A percentile compares a stretch with the other conserved stretches of the same genome.
Conservation (phyloP, 768 basidiomycete genomes). For the Agaricus blazei region DNA sequence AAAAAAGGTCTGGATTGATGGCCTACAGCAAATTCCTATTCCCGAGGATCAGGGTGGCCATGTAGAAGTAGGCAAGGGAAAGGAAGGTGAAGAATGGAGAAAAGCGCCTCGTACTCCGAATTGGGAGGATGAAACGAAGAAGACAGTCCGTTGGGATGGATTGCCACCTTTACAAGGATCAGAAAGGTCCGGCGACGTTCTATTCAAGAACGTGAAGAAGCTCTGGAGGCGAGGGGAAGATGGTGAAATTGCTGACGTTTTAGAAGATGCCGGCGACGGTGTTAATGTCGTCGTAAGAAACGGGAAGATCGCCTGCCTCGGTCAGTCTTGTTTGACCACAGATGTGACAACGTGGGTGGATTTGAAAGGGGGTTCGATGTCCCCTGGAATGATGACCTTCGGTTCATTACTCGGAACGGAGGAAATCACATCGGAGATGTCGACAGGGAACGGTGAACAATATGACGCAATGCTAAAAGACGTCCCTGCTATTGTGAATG, state of each 20-base stretch:
- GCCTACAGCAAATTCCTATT: constrained; percentile 64
- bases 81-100: constrained; percentile 38
- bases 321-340: constrained; percentile 25
- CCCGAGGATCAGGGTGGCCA: constrained; percentile 35
- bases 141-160: constrained; percentile 60
- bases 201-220: constrained; percentile 66
- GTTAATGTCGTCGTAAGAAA: constrained; percentile 37
- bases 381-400: constrained; percentile 60
- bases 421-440: constrained; percentile 68
- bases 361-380: constrained; percentile 62
- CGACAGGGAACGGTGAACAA: constrained; percentile 58
- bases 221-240: constrained; percentile 33
- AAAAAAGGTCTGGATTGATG: constrained; percentile 78
- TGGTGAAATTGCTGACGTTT: constrained; percentile 25
- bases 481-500: constrained; percentile 39
- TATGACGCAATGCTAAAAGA: constrained; percentile 50
- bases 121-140: constrained; percentile 58
- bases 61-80: constrained; percentile 38
- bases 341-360: constrained; percentile 38
- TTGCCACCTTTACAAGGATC: constrained; percentile 56
- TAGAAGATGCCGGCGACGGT: constrained; percentile 16
- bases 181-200: constrained; percentile 27
- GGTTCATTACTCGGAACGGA: constrained; percentile 72
- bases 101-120: constrained; percentile 50
- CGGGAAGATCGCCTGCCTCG: constrained; percentile 52